Evolutionary conservation across 768 basidiomycete genomes (phyloP).

Genomic region (Boletus edulis): DNA sequence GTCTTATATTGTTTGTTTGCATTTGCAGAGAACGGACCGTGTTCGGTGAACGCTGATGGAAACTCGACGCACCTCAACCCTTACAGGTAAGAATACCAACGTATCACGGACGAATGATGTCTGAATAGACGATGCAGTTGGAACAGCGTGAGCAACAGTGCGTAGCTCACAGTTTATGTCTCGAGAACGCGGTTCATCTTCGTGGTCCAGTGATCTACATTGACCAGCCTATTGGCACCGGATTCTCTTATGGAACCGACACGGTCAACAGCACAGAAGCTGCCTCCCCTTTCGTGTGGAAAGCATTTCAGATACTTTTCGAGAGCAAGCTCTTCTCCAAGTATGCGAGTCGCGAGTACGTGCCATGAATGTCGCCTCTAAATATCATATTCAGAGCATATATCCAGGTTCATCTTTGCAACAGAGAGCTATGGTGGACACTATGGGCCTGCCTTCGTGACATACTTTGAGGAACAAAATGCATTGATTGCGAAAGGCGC

Average conservation of each 20-base stretch:
- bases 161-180: constrained; percentile 17
- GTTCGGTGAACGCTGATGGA: constrained; percentile 53
- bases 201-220: constrained; percentile 59
- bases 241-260: constrained; percentile 58
- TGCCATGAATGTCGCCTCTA: neutral
- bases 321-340: constrained; percentile 51
- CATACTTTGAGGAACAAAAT: constrained; percentile 65
- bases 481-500: constrained; percentile 42
- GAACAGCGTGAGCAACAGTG: constrained; percentile 68
- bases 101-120: neutral
- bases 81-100: constrained; percentile 41
- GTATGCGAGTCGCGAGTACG: constrained; percentile 54
- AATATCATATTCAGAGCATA: neutral
- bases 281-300: constrained; percentile 60
- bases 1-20: neutral
- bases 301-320: constrained; percentile 61
- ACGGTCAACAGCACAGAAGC: constrained; percentile 49
- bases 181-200: neutral
- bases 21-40: constrained; percentile 59
- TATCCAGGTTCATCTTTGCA: constrained; percentile 55
- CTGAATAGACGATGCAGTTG: constrained; percentile 39
- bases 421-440: constrained; percentile 72
- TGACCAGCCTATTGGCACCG: constrained; percentile 66
- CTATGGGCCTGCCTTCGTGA: constrained; percentile 63
- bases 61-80: constrained; percentile 55